Conservation (phyloP, 163 green algal genomes). For the Chlamydomonas reinhardtii region DNA sequence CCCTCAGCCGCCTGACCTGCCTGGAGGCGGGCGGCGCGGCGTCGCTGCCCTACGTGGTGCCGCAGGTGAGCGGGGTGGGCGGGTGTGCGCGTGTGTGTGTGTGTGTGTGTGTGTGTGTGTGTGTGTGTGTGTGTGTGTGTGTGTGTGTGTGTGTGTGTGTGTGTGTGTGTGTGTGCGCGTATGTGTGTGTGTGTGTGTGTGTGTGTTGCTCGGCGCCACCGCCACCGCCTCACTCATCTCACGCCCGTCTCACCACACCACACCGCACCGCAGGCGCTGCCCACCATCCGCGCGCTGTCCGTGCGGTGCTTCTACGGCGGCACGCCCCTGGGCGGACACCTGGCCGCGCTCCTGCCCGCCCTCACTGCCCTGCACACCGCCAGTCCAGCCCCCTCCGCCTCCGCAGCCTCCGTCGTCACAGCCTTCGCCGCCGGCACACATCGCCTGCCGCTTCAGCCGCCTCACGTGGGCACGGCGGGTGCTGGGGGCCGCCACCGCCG, state of each 20-base stretch:
- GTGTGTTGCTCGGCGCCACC: too few relatives aligned
- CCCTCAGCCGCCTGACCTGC: neutral
- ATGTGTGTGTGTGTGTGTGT: too few relatives aligned
- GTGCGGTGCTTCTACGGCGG: neutral
- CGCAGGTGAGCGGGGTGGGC: neutral
- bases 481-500: too few relatives aligned
- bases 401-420: neutral
- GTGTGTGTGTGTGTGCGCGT: too few relatives aligned
- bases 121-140: neutral
- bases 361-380: neutral
- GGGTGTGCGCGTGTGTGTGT: neutral
- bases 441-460: neutral
- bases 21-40: neutral
- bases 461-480: neutral
- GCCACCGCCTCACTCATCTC: too few relatives aligned
- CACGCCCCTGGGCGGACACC: slow-evolving; percentile 11
- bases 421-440: too few relatives aligned
- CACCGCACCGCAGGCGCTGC: neutral
- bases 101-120: neutral
- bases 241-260: too few relatives aligned
- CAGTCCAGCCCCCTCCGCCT: neutral
- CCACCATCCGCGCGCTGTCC: neutral
- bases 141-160: neutral
- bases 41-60: slow-evolving; percentile 24
- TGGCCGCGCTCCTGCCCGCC: slow-evolving; percentile 2